These are phyloP conservation scores for Diddensiella transvaalensis DNA, from an alignment of 805 yeast genomes.

Conservation along the genomic window DNA sequence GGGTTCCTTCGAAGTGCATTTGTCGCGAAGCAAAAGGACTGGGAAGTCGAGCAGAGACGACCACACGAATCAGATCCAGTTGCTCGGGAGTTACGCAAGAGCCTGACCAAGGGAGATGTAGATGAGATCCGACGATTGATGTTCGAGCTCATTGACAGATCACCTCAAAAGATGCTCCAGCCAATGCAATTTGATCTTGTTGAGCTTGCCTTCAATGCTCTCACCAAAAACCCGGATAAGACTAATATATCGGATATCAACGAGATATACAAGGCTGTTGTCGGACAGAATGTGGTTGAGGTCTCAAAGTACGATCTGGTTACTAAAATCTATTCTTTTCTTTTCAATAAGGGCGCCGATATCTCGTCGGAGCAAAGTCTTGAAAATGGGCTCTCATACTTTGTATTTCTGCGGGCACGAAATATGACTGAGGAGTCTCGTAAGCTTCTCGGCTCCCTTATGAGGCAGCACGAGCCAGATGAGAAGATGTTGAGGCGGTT, in stretches of 20 bases:
- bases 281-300: slow-evolving; percentile 1
- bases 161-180: slow-evolving; percentile 5
- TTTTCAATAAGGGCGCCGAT: slow-evolving; percentile 16
- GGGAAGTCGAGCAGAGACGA: slow-evolving; percentile 1
- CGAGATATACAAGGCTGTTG: slow-evolving; percentile 2
- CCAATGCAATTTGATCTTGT: slow-evolving; percentile 9
- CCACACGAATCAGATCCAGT: not conserved
- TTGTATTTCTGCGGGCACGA: slow-evolving; percentile 19
- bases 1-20: not conserved
- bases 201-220: slow-evolving; percentile 2
- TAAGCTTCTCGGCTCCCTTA: slow-evolving; percentile 20
- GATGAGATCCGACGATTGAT: not conserved
- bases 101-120: not conserved
- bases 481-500: slow-evolving; percentile 11
- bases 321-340: slow-evolving; percentile 23
- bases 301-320: slow-evolving; percentile 2
- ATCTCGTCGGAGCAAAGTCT: slow-evolving; percentile 7
- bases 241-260: not conserved
- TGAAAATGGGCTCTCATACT: slow-evolving; percentile 25
- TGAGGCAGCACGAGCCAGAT: slow-evolving; percentile 12
- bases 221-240: not conserved
- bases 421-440: slow-evolving; percentile 22
- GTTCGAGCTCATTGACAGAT: slow-evolving; percentile 6
- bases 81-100: slow-evolving; percentile 1
- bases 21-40: not conserved